Evolutionary conservation across 768 basidiomycete species (phyloP).

Genomic region (Serendipita indica): DNA sequence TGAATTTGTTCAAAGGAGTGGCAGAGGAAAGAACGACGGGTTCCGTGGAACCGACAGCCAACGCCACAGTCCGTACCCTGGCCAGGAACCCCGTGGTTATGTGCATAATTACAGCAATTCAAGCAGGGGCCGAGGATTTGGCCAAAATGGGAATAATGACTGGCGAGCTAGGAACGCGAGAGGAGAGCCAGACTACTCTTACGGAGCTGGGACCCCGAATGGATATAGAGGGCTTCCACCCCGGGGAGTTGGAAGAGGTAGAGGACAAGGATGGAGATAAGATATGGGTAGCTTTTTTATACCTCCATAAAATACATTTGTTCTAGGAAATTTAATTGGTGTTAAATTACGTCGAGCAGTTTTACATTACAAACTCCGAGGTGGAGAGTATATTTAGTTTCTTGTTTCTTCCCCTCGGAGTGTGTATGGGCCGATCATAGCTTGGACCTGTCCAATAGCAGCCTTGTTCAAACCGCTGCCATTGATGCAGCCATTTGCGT

Average conservation of each 20-base stretch:
- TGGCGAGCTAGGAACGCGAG: slow-evolving; percentile 8
- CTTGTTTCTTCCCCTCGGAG: too few relatives aligned
- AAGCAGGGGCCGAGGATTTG: neutral
- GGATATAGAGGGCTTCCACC: slow-evolving; percentile 3
- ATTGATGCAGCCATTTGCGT: slow-evolving; percentile 73
- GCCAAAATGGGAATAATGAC: slow-evolving; percentile 6
- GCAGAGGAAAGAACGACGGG: slow-evolving; percentile 22
- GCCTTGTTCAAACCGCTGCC: too few relatives aligned
- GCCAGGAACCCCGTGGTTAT: neutral
- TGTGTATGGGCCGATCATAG: too few relatives aligned
- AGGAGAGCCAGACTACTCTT: neutral
- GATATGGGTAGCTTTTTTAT: neutral
- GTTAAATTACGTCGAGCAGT: neutral
- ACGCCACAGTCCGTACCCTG: neutral
- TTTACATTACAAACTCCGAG: too few relatives aligned
- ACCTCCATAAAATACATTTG: neutral
- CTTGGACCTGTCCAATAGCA: too few relatives aligned
- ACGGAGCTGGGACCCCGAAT: neutral
- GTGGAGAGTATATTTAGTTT: too few relatives aligned
- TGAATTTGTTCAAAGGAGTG: slow-evolving; percentile 41
- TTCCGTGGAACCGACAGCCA: slow-evolving; percentile 14
- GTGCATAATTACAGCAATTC: neutral
- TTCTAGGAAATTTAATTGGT: neutral
- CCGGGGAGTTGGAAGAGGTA: neutral
- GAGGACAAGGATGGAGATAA: neutral